Base-by-base conservation (phyloP, 2,329 filamentous ascomycete species). In the Neonectria punicea region DNA sequence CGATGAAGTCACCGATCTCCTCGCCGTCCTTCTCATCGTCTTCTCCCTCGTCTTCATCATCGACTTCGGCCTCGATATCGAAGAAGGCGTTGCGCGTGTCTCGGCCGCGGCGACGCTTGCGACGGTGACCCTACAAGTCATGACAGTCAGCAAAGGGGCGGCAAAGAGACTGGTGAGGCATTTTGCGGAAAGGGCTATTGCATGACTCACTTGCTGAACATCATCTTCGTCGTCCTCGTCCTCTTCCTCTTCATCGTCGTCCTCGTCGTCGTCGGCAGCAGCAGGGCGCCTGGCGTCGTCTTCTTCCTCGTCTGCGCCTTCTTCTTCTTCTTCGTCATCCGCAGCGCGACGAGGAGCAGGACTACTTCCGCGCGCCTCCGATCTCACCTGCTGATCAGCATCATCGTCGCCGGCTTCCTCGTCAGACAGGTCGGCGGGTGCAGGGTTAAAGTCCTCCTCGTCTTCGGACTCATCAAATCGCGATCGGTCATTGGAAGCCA, bases 31-130 rank as follows among this genome's bases (percentile, higher is more conserved):
- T 93, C 72, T 98, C 95, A 56, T 97, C 93, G 69, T 97, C 93
- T 67, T 93, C 92, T 70, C 88, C 91, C 71, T 93, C 92, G 73
- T 97, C 94, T 73, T 97, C 94, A 69, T 97, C 96, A 76, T 98
- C 96, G 72, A 99, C 96, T 82, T 98, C 96, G 78, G 96, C 96
- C 85, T 99, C 96, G 75, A 95, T 93, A 89, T 99, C 96, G 82
- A 99, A 90, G 88, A 98, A 98, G 75, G 92, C 90, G 73, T 93
- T 93, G 68, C 93, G 89, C 69, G 87, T 87, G 70, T 92, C 89
- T 78, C 89, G 89, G 78, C 36, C 36, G 36, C 36, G 36, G 13
- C 90, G 91, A 63, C 94, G 92, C 80, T 98, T 98, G 73, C 92
- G 88, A 61, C 93, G 92, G 75, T 93, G 87, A 63, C 85, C 83